Base-by-base conservation (phyloP, 805 yeast genomes). In the Pichia insulana region DNA sequence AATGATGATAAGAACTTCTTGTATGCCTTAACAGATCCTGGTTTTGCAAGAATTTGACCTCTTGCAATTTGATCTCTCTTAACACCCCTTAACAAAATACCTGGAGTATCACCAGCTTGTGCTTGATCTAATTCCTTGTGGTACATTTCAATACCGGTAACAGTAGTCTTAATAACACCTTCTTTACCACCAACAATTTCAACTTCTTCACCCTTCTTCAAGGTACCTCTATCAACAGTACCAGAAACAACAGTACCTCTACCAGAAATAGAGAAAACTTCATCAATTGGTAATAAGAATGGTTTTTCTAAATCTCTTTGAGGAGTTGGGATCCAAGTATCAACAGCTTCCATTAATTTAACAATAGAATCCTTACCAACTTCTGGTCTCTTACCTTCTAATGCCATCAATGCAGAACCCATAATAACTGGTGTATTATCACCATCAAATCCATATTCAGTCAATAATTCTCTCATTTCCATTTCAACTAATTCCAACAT, bases 171-270 rank as follows among this genome's bases (percentile, higher is more conserved):
- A 67, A 85, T 65, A 53, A 95, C 90, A 63, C 78, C 77, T 56
- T 80, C 79, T 70, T 83, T 80, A 76, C 73, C 77, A 62, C 98
- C 98, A 50, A 92, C 96, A 64, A 92, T 81, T 76, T 92, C 97
- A 57, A 92, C 73, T 74, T 92, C 97, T 70, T 90, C 97, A 71
- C 97, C 97, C 76, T 89, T 89, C 82, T 86, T 86, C 68, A 92
- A 78, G 54, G 80, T 70, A 71, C 98, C 98, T 74, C 98, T 88
- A 76, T 90, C 97, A 56, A 88, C 98, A 72, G 97, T 85, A 66
- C 98, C 98, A 44, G 97, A 85, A 58, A 86, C 96, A 55, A 92
- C 98, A 47, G 98, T 92, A 73, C 98, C 98, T 80, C 98, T 90
- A 70, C 99, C 99, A 36, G 97, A 86, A 56, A 92, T 92, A 46